Evolutionary conservation across 179 eudicot genomes (phyloP), one percentile per base, ranked within the genome.

Genomic region (Nepenthes alata): DNA sequence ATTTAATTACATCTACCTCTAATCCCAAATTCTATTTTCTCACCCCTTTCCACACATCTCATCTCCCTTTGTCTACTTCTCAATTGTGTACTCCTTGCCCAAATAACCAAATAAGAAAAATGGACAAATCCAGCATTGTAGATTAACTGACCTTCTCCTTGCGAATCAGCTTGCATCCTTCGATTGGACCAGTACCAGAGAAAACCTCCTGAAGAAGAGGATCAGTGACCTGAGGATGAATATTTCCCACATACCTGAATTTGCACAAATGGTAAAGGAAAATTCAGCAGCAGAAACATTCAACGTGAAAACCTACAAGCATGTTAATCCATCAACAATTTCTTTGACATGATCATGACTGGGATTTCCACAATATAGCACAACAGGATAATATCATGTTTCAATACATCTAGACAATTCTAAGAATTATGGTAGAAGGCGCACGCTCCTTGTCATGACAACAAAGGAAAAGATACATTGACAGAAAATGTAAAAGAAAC

Each of bases 171-270:
- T 93, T 89, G 88, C 97, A 93, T 54, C 90, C 77, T 75, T 89
- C 96, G 69, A 91, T 78, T 2, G 83, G 90, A 64, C 98, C 98
- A 60, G 97, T 87, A 72, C 83, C 78, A 11, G 90, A 57, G 60
- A 91, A 91, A 13, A 91, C 95, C 70, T 93, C 97, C 59, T 86
- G 96, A 59, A 93, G 85, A 66, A 89, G 95, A 11, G 91, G 83
- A 63, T 93, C 97, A 47, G 86, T 81, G 63, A 89, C 98, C 75
- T 85, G 95, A 53, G 84, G 81, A 66, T 89, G 98, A 70, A 89
- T 80, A 70, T 93, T 93, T 63, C 98, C 97, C 59, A 85, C 86
- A 68, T 86, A 89, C 88, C 98, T 93, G 81, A 81, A 81, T 69
- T 71, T 65, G 52, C 48, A 48, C 57, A 34, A 35, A 5, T 25